Percentiles rank a stretch among this genome's conserved stretches.
Conservation (phyloP, 805 yeast species). For the Schizosaccharomyces osmophilus region DNA sequence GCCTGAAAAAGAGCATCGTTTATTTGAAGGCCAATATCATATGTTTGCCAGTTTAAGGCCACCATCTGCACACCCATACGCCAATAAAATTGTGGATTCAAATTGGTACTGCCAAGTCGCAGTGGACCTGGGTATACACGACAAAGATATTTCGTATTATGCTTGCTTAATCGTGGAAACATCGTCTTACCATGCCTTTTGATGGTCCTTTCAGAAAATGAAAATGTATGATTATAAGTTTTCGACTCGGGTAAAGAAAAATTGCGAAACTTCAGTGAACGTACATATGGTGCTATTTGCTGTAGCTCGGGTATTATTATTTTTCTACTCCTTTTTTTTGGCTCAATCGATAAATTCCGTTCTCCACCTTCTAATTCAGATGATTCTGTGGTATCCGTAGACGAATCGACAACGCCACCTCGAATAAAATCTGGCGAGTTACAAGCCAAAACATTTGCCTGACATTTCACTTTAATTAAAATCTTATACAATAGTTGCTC, state of each 20-base stretch:
- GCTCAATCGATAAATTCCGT: not conserved
- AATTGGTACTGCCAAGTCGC: slow-evolving; percentile 56
- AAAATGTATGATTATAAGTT: slow-evolving; percentile 56
- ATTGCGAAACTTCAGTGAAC: slow-evolving; percentile 56
- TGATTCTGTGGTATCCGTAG: slow-evolving; percentile 4
- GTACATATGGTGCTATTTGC: slow-evolving; percentile 39
- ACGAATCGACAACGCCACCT: not conserved
- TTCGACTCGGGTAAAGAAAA: slow-evolving; percentile 74
- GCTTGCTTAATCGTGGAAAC: slow-evolving; percentile 36
- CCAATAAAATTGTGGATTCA: slow-evolving; percentile 64
- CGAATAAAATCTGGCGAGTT: not conserved
- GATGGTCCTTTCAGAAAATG: slow-evolving; percentile 54
- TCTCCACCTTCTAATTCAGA: slow-evolving; percentile 4
- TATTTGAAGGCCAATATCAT: slow-evolving; percentile 68
- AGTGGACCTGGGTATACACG: slow-evolving; percentile 70
- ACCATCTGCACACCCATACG: slow-evolving; percentile 73
- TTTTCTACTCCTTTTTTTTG: not conserved
- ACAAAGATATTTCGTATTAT: slow-evolving; percentile 51
- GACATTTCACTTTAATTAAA: slow-evolving; percentile 50
- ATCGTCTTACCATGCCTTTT: slow-evolving; percentile 39
- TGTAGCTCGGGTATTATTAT: not conserved
- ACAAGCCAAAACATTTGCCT: not conserved
- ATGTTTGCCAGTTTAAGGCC: slow-evolving; percentile 91
- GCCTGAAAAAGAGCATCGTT: slow-evolving; percentile 59
- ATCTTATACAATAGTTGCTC: slow-evolving; percentile 42